phyloP scores from a whole-genome alignment of 2,329 filamentous ascomycete species.

The Uncinocarpus reesii region DNA sequence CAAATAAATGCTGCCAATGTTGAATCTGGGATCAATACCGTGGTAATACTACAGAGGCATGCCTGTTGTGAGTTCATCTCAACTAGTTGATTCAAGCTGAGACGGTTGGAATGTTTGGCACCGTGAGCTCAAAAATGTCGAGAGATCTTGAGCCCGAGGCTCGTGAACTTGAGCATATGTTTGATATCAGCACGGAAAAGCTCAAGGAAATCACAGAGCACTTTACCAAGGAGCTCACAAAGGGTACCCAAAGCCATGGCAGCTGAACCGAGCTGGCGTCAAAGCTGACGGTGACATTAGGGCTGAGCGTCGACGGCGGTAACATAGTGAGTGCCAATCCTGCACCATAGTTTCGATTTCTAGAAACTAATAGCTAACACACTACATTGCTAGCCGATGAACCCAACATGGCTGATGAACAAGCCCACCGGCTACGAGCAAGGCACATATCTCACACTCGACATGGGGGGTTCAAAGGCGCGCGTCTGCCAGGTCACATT shows the following conservation, averaged over 20 bases:
- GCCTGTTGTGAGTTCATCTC: not conserved
- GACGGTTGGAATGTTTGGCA: not conserved
- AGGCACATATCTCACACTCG: conserved; percentile 77
- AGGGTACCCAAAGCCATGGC: conserved; percentile 47
- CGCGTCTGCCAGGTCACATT: conserved; percentile 84
- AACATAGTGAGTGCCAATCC: conserved; percentile 61
- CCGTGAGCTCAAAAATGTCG: conserved; percentile 57
- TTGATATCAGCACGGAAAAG: conserved; percentile 66
- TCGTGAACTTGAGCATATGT: conserved; percentile 68
- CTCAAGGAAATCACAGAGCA: conserved; percentile 84
- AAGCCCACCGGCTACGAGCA: conserved; percentile 79
- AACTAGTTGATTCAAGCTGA: too few species aligned
- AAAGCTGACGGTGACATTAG: conserved; percentile 34
- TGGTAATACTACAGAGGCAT: too few species aligned
- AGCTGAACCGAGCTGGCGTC: conserved; percentile 1
- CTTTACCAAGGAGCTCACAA: conserved; percentile 78
- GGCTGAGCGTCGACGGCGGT: conserved; percentile 74
- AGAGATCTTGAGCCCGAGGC: conserved; percentile 74
- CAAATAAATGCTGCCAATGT: too few species aligned
- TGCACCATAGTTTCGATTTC: too few species aligned
- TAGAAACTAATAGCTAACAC: too few species aligned
- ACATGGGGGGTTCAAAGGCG: conserved; percentile 93
- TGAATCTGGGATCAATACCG: too few species aligned
- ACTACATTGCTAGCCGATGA: conserved; percentile 63
- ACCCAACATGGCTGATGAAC: conserved; percentile 88